phyloP scores from a whole-genome alignment of 768 basidiomycete species.

The Atractiella rhizophila region DNA sequence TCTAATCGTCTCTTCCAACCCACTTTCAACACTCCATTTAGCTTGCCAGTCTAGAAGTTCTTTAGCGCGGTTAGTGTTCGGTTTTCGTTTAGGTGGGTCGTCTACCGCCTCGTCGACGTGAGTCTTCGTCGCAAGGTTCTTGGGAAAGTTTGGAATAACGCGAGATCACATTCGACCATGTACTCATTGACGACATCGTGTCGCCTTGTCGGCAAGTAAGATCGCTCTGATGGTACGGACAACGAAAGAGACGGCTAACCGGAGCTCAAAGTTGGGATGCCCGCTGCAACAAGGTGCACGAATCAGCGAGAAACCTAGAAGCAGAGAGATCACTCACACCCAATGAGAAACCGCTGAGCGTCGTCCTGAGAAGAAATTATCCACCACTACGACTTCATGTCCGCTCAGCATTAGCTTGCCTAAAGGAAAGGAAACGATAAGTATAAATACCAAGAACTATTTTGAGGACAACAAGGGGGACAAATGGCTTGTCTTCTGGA shows the following conservation, averaged over 20 bases:
- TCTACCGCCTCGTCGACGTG: constrained; percentile 63
- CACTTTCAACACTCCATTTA: constrained; percentile 74
- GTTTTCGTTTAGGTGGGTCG: constrained; percentile 79
- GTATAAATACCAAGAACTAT: constrained; percentile 6
- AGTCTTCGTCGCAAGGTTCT: not conserved
- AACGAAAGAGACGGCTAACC: too few species aligned
- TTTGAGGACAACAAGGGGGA: not conserved
- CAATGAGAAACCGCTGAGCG: constrained; percentile 90
- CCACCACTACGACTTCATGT: constrained; percentile 66
- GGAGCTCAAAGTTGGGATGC: constrained; percentile 95
- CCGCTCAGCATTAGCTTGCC: constrained; percentile 90
- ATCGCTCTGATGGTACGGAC: too few species aligned
- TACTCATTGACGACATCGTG: constrained; percentile 94
- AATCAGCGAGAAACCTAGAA: not conserved
- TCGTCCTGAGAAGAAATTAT: constrained; percentile 97
- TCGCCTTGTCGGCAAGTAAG: too few species aligned
- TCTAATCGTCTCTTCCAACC: constrained; percentile 77
- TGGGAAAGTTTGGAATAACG: not conserved
- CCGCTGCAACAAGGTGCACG: constrained; percentile 29
- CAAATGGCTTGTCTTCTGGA: not conserved
- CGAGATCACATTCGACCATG: constrained; percentile 85
- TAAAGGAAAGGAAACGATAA: constrained; percentile 31
- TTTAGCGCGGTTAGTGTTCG: constrained; percentile 78
- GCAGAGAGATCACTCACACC: constrained; percentile 24
- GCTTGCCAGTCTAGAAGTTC: constrained; percentile 68